phyloP scores from a whole-genome alignment of 805 yeast genomes.

The Candida montana region DNA sequence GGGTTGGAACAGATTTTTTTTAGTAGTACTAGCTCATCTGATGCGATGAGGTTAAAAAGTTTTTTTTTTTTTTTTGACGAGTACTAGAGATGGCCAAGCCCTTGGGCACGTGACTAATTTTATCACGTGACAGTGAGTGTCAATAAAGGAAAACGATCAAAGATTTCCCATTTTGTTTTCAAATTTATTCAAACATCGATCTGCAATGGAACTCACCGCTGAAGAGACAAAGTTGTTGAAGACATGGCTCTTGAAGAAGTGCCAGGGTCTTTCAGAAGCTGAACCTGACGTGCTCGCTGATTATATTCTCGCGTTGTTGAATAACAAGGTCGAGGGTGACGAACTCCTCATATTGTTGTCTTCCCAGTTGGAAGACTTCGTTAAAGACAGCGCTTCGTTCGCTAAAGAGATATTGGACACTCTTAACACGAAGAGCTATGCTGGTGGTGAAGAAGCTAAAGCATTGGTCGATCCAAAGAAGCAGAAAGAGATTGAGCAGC shows the following conservation, averaged over 20 bases:
- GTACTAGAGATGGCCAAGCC: no score
- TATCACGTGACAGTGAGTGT: no score
- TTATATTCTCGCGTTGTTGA: slow-evolving; percentile 38
- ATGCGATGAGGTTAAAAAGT: no score
- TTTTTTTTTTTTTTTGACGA: no score
- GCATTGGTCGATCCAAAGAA: slow-evolving; percentile 1
- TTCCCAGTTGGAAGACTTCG: slow-evolving; percentile 35
- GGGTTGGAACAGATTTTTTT: no score
- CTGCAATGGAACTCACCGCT: no score
- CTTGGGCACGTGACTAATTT: no score
- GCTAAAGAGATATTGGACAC: slow-evolving; percentile 27
- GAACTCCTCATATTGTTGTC: slow-evolving; percentile 29
- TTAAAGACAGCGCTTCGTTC: slow-evolving; percentile 25
- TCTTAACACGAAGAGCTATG: slow-evolving; percentile 10
- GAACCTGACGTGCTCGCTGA: slow-evolving; percentile 39
- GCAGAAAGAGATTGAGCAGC: slow-evolving; percentile 5
- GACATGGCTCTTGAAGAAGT: slow-evolving; percentile 25
- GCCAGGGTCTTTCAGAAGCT: slow-evolving; percentile 29
- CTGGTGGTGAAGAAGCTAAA: neutral
- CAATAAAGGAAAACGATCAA: no score
- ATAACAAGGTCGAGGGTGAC: slow-evolving; percentile 30
- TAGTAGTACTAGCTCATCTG: no score
- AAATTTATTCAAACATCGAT: no score
- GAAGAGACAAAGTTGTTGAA: slow-evolving; percentile 11
- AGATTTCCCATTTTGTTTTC: no score